These are phyloP conservation scores for Paramecium octaurelia DNA, from an alignment of 73 alveolate species.

Conservation along the genomic window DNA sequence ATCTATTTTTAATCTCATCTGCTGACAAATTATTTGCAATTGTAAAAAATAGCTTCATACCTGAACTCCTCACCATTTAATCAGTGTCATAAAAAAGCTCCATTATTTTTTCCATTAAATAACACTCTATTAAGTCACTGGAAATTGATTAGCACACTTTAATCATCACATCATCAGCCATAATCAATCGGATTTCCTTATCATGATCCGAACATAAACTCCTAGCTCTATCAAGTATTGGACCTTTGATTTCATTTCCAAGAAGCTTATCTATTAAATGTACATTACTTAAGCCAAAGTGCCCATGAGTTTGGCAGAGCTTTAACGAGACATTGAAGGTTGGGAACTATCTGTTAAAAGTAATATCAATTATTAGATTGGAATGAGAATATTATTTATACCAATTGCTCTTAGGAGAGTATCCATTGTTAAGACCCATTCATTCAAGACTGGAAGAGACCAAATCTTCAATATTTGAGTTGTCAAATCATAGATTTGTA, in stretches of 20 bases:
- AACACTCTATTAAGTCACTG: slow-evolving; percentile 34
- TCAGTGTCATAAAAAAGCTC: slow-evolving; percentile 52
- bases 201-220: slow-evolving; percentile 58
- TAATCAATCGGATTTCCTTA: slow-evolving; percentile 39
- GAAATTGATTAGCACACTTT: slow-evolving; percentile 41
- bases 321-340: slow-evolving; percentile 55
- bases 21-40: slow-evolving; percentile 45
- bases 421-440: slow-evolving; percentile 5
- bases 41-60: slow-evolving; percentile 49
- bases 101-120: slow-evolving; percentile 49
- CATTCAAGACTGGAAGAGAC: slow-evolving; percentile 55
- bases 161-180: slow-evolving; percentile 60
- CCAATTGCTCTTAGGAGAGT: background rate
- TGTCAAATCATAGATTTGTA: slow-evolving; percentile 38
- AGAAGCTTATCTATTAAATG: background rate
- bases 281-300: slow-evolving; percentile 31
- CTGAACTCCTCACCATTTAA: slow-evolving; percentile 13
- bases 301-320: slow-evolving; percentile 46
- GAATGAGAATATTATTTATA: background rate
- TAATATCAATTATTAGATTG: slow-evolving; percentile 13
- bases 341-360: slow-evolving; percentile 50
- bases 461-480: slow-evolving; percentile 45
- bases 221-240: slow-evolving; percentile 61
- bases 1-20: slow-evolving; percentile 54
- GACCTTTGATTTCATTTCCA: slow-evolving; percentile 47